Evolutionary conservation across 352 stramenopile genomes (phyloP), one percentile per base, ranked within the genome.

Genomic region (Phytophthora tubulina): DNA sequence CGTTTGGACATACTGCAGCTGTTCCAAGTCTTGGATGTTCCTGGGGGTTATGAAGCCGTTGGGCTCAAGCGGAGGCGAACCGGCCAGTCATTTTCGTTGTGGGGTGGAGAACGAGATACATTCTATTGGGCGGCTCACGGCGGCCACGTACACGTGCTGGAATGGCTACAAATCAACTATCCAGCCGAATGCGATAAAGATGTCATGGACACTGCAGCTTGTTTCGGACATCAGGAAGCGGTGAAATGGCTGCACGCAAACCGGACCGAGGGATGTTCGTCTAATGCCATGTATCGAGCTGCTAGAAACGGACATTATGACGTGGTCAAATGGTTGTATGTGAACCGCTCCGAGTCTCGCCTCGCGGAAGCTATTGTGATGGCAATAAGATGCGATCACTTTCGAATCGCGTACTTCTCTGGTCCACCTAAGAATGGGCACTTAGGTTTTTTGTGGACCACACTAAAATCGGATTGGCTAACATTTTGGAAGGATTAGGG

Each of bases 1-100:
- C 59, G 48, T 6, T 31, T 67, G 48, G 59, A 67, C 39, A 58
- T 67, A 10, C 27, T 67, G 21, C 17, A 58, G 38, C 41, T 67
- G 9, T 67, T 67, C 30, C 46, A 58, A 11, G 27, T 13, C 0
- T 33, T 59, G 30, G 59, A 67, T 30, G n/a, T 1, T n/a, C 27
- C 36, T 15, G 13, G 9, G 2, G 36, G 27, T 17, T 50, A 67
- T 27, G 59, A 52, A 53, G 27, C 39, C 46, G n/a, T 61, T 21
- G 38, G 61, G 9, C 6, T 36, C 21, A 46, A 60, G 27, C 15
- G 32, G 46, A 38, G 38, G 27, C 49, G 39, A 54, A 46, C 36
- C 3, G 60, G 4, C 21, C 14, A 33, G 33, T 1, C 15, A 21
- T 63, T 70, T 56, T 63, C 52, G 14, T 38, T 68, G 3, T 57